Evolutionary conservation across 1,284 basidiomycete species (phyloP), one percentile per base, ranked within the genome.

Genomic region (Leccinum cinnamomeum): DNA sequence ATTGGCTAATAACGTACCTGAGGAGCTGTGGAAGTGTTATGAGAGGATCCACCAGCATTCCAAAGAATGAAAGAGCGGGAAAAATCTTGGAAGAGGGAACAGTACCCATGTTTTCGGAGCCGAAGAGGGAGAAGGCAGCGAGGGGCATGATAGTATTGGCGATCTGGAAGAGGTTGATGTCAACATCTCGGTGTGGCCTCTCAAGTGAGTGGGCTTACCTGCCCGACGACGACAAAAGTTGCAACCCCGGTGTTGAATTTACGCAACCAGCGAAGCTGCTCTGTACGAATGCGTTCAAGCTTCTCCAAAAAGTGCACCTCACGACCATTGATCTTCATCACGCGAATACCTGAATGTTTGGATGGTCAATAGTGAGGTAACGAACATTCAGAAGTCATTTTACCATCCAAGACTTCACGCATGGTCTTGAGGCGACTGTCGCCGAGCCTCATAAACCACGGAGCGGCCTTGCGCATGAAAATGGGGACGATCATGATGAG

Each of bases 71-170:
- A 41, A 72, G 58, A 4, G 71, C 72, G 1, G 71, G 71, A 35
- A 72, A 72, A 35, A 72, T 59, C 53, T 65, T 73, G 5, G 70
- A 60, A 37, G 67, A 18, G 11, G 66, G 30, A 25, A 72, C 2
- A 0, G 5, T 28, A 37, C 73, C 73, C 72, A 73, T 72, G 56
- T 73, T 61, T 59, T 73, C 65, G 18, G 62, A 51, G 8, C 71
- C 71, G n/a, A 72, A 73, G 41, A 72, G 63, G 7, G 73, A 72
- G 61, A 72, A 74, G 12, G 71, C 71, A 53, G 72, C 71, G 25
- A 72, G 64, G n/a, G 71, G 71, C 70, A 72, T 74, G 46, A 73
- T 4, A 11, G 72, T 72, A 59, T 72, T 72, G 2, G 72, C 60
- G 39, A 65, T 41, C 70, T 73, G 55, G 3, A 46, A 7, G 16